A percentile compares a stretch with the other conserved stretches of the same genome.
Evolutionary conservation across 495 filamentous ascomycete genomes (phyloP).

Genomic region (Penicilliopsis zonata): DNA sequence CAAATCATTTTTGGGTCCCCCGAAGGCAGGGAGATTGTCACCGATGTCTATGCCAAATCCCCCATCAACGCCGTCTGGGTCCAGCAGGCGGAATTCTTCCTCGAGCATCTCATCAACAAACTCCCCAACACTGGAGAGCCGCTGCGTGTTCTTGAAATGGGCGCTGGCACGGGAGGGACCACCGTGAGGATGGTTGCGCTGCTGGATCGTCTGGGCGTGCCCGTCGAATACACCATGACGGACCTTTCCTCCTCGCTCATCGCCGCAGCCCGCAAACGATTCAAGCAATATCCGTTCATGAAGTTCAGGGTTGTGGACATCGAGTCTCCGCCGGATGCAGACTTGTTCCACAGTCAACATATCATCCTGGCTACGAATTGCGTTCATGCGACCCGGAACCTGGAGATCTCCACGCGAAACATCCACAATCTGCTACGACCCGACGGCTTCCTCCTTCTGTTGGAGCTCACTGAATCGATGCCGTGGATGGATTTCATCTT

Average conservation of each 20-base stretch:
- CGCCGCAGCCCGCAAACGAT: slow-evolving; percentile 4
- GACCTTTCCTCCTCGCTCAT: slow-evolving; percentile 32
- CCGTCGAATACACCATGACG: slow-evolving; percentile 34
- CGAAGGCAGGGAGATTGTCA: slow-evolving; percentile 13
- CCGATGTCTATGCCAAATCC: slow-evolving; percentile 15
- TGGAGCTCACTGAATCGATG: slow-evolving; percentile 31
- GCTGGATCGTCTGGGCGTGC: slow-evolving; percentile 8
- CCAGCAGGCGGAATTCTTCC: slow-evolving; percentile 3
- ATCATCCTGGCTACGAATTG: slow-evolving; percentile 34
- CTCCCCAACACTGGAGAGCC: slow-evolving; percentile 1
- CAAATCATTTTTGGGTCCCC: slow-evolving; percentile 19
- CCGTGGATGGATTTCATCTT: slow-evolving; percentile 33
- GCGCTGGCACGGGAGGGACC: slow-evolving; percentile 33
- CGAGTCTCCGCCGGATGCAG: slow-evolving; percentile 17
- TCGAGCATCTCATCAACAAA: slow-evolving; percentile 1
- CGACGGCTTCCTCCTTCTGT: slow-evolving; percentile 28
- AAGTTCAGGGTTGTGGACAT: slow-evolving; percentile 24
- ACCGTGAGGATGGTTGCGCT: slow-evolving; percentile 16
- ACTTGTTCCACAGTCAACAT: slow-evolving; percentile 16
- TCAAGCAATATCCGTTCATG: slow-evolving; percentile 15
- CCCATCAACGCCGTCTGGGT: slow-evolving; percentile 11
- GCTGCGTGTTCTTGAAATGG: slow-evolving; percentile 29
- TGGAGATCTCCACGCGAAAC: slow-evolving; percentile 14
- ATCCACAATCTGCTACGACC: slow-evolving; percentile 21
- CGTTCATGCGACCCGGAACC: slow-evolving; percentile 33